A percentile compares a stretch with the other conserved stretches of the same genome.
These are phyloP conservation scores for Tetrahymena elliotti DNA, from an alignment of 73 alveolate species.

Conservation along the genomic window DNA sequence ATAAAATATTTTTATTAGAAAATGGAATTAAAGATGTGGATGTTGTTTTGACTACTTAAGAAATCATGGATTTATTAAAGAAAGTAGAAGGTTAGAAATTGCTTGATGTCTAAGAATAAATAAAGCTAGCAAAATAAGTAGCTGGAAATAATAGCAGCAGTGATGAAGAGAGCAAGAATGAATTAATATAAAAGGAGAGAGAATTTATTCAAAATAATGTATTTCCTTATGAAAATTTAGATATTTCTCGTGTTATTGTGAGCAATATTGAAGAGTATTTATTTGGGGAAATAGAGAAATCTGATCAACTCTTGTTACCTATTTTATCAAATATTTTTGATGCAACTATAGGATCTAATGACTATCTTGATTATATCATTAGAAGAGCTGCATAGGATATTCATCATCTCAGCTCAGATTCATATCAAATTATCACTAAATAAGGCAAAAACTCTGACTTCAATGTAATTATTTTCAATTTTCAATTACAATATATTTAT, in stretches of 20 bases:
- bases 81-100: not conserved
- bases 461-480: not conserved
- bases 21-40: constrained; percentile 55
- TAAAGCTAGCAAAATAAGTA: not conserved
- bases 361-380: constrained; percentile 61
- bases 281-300: not conserved
- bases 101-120: not conserved
- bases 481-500: no score
- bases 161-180: constrained; percentile 15
- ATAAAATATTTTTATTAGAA: not conserved
- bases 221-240: constrained; percentile 6
- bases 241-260: not conserved
- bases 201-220: constrained; percentile 11
- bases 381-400: constrained; percentile 57
- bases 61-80: constrained; percentile 47
- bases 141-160: not conserved
- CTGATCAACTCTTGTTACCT: not conserved
- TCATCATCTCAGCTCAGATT: not conserved
- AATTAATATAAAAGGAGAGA: constrained; percentile 17
- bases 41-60: constrained; percentile 73
- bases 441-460: not conserved
- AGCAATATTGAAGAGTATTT: constrained; percentile 11
- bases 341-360: constrained; percentile 54
- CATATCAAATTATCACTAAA: not conserved
- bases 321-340: constrained; percentile 2